Base-by-base conservation (phyloP, 805 yeast species). In the Zygosaccharomyces gambellarensis region DNA sequence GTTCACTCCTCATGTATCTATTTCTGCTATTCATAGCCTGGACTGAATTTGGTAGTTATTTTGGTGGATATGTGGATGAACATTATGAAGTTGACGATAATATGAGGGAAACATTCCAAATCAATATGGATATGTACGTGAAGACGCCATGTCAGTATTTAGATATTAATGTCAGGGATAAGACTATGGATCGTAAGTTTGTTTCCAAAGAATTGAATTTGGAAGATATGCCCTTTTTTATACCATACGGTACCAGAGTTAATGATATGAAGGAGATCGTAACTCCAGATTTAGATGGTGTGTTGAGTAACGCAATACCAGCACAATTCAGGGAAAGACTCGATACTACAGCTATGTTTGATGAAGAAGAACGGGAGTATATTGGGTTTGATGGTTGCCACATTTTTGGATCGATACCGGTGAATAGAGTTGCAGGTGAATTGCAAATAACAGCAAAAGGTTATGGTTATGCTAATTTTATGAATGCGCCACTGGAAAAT, bases 381-480 rank as follows among this genome's bases (percentile, higher is more conserved):
- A 39, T 47, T 14, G 44, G 25, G 12, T 53, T 64, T n/a, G 52
- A 72, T 47, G 90, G 90, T n/a, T 90, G 97, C 67, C 88, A 88
- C 56, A 79, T 90, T 2, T 86, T 77, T 60, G 97, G 97, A 3
- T 72, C 81, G 1, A 75, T 90, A 44, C 90, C 95, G 0, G 90
- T 92, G 2, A 90, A 86, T 59, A 83, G 87, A 57, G 96, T 94
- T 3, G 70, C 75, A 46, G 99, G 99, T 6, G 89, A 85, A 53
- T 79, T 94, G 61, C 90, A 85, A 59, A 84, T 94, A 42, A 85
- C 90, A 1, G 89, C 87, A 2, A 82, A 79, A 58, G 95, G 95
- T 0, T 71, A 71, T 54, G 90, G 87, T 1, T 83, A 82, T 53
- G 56, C 68, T 34, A 82, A 76, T 52, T 42, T 43, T 17, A 56